A percentile compares a stretch with the other conserved stretches of the same genome.
phyloP scores from a whole-genome alignment of 345 rosid species.

The Balakata baccata region DNA sequence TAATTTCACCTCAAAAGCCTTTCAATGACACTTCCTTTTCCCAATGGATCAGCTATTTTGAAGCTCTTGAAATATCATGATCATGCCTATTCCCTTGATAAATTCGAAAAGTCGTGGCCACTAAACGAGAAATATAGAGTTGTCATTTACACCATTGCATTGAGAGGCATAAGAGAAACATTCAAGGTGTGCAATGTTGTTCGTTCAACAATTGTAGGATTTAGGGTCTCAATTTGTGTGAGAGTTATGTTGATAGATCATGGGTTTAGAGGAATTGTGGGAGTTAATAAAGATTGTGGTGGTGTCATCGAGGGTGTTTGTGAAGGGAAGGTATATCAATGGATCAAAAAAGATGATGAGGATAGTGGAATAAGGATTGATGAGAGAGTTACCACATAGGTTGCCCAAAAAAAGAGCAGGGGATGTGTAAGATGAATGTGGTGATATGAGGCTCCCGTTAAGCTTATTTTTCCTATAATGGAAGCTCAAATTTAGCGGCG shows the following conservation, averaged over 20 bases:
- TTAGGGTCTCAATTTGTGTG: conserved; percentile 68
- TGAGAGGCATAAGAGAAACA: conserved; percentile 74
- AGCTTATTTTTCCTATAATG: conserved; percentile 65
- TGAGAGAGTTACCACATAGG: conserved; percentile 54
- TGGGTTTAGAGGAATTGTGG: conserved; percentile 64
- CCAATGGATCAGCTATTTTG: no score
- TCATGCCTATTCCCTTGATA: background rate
- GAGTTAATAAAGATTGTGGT: conserved; percentile 39
- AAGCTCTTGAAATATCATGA: background rate
- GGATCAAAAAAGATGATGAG: conserved; percentile 73
- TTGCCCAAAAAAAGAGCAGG: conserved; percentile 41
- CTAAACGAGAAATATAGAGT: conserved; percentile 58
- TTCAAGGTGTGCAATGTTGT: conserved; percentile 70
- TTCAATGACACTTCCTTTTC: no score
- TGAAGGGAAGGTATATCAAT: conserved; percentile 57
- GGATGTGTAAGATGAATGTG: conserved; percentile 57
- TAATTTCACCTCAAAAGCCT: conserved; percentile 12
- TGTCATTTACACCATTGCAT: conserved; percentile 78
- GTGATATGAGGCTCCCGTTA: conserved; percentile 72
- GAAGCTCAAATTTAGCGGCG: conserved; percentile 72
- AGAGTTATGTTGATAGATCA: conserved; percentile 86
- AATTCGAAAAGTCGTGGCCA: conserved; percentile 20
- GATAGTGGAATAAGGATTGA: conserved; percentile 64
- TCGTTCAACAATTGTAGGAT: conserved; percentile 58
- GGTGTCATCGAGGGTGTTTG: conserved; percentile 67